phyloP scores from a whole-genome alignment of 768 basidiomycete genomes.

The Mycena polygramma region DNA sequence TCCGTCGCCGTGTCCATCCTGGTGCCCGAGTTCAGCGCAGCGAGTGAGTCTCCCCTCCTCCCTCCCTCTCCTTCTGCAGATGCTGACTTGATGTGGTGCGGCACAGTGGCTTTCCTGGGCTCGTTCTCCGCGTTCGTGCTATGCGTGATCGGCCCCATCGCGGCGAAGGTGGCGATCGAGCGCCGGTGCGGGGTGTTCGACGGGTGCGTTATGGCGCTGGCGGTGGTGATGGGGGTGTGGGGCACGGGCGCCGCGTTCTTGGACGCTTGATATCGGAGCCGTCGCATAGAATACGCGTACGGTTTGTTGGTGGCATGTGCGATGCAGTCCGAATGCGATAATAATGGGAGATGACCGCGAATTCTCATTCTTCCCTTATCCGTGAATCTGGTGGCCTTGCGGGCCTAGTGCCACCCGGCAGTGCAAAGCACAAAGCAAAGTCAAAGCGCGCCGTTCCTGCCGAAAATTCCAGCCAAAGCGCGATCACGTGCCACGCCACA shows the following conservation, averaged over 20 bases:
- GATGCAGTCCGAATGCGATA: neutral
- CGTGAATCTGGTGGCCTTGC: too few species aligned
- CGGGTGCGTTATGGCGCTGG: conserved; percentile 63
- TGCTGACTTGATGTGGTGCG: neutral
- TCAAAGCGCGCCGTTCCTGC: too few species aligned
- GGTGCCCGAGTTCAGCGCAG: conserved; percentile 84
- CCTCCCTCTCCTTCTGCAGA: neutral
- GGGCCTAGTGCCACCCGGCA: too few species aligned
- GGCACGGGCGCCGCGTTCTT: conserved; percentile 79
- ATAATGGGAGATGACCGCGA: too few species aligned
- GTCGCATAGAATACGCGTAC: neutral
- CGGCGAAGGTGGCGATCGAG: conserved; percentile 75
- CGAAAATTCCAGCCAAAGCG: neutral
- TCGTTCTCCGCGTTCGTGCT: conserved; percentile 87
- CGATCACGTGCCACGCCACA: neutral
- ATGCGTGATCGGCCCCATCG: conserved; percentile 83
- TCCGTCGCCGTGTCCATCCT: conserved; percentile 82
- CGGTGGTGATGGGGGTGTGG: conserved; percentile 79
- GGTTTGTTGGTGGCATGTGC: too few species aligned
- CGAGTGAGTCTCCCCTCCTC: conserved; percentile 51
- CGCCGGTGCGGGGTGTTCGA: conserved; percentile 67
- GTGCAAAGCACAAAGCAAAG: too few species aligned
- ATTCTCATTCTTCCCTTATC: too few species aligned
- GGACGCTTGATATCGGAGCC: conserved; percentile 27
- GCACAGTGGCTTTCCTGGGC: conserved; percentile 85